phyloP scores from a whole-genome alignment of 805 yeast genomes.

The Komagataella ulmi region DNA sequence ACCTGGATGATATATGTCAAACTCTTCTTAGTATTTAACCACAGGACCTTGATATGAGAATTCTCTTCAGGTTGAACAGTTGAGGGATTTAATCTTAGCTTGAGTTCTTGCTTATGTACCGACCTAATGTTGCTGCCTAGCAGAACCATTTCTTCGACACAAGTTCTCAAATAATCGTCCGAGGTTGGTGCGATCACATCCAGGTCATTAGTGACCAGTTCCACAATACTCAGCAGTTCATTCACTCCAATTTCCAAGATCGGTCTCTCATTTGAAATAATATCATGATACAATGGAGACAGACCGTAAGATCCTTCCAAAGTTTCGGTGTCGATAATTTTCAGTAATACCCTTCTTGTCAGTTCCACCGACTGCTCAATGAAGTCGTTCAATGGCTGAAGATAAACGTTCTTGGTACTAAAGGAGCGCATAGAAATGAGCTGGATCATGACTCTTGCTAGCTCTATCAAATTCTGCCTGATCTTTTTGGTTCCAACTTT shows the following conservation, averaged over 20 bases:
- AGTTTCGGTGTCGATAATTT: slow-evolving; percentile 38
- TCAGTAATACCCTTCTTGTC: slow-evolving; percentile 28
- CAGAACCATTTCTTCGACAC: slow-evolving; percentile 1
- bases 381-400: slow-evolving; percentile 73
- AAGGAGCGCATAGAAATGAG: slow-evolving; percentile 58
- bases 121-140: not conserved
- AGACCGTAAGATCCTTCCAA: slow-evolving; percentile 48
- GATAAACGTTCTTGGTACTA: slow-evolving; percentile 42
- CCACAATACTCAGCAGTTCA: slow-evolving; percentile 30
- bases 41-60: slow-evolving; percentile 41
- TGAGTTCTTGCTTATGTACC: not conserved
- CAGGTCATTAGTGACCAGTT: slow-evolving; percentile 25
- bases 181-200: slow-evolving; percentile 29
- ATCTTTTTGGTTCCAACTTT: slow-evolving; percentile 11
- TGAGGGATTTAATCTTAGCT: not conserved
- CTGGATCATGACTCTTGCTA: slow-evolving; percentile 50
- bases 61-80: slow-evolving; percentile 20
- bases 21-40: slow-evolving; percentile 72
- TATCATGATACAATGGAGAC: slow-evolving; percentile 51
- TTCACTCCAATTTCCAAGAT: slow-evolving; percentile 26
- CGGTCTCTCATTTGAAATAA: slow-evolving; percentile 35
- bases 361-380: slow-evolving; percentile 36
- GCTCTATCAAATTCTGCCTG: slow-evolving; percentile 37
- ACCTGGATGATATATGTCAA: slow-evolving; percentile 73
- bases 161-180: slow-evolving; percentile 28